Base-by-base conservation (phyloP, 164 flowering plant genomes). In the Buxus sempervirens region DNA sequence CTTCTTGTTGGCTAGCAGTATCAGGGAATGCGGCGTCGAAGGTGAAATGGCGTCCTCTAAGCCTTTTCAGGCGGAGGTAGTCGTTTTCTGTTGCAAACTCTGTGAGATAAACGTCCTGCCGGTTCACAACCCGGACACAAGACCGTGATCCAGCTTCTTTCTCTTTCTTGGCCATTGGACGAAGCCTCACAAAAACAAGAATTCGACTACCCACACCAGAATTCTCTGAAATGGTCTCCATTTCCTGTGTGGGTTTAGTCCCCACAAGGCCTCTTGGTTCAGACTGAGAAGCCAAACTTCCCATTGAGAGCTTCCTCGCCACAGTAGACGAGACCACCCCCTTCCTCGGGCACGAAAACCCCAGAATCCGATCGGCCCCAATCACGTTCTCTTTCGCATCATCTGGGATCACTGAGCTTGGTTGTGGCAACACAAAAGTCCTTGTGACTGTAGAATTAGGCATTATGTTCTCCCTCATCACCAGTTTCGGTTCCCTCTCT, bases 151-250 rank as follows among this genome's bases (percentile, higher is more conserved):
- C 98, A 20, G 81, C 82, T 59, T 93, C 98, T 71, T 77, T 90
- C 80, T 93, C 98, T 65, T 85, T 90, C 87, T 79, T 89, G 26
- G 77, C 79, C 95, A 90, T 88, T 0, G 98, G 98, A 76, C 98
- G 83, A 18, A 90, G 84, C 86, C 98, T 88, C 72, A 93, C 96
- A 71, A 93, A 93, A 58, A 90, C 98, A 62, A 84, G 85, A 77
- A 93, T 93, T 66, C 90, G 62, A 73, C 89, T 90, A 38, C 78
- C 85, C 36, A 42, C 24, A 38, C 49, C 70, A 3, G 49, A 19
- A 58, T 77, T 82, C 77, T 80, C 86, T 5, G 79, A 26, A 66
- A 70, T 62, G 1, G 72, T 65, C 41, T 68, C 77, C 63, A 76
- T 53, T 45, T 80, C 85, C 49, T 63, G 71, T 21, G 22, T 75